These are phyloP conservation scores for Capsicum rhomboideum DNA, from an alignment of 257 asterid genomes.

Conservation along the genomic window DNA sequence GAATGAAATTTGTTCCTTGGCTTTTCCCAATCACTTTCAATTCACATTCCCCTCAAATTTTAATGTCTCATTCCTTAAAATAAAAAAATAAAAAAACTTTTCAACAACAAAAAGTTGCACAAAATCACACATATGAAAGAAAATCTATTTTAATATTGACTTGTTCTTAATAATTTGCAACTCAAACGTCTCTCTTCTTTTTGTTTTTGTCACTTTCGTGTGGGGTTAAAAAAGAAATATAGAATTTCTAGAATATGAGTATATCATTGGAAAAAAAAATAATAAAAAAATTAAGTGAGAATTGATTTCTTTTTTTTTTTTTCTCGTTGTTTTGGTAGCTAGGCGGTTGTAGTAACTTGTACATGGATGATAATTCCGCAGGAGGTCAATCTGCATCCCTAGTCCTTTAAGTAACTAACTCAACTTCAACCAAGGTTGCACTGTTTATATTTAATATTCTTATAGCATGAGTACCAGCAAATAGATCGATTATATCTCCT, in stretches of 20 bases:
- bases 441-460: too few species aligned
- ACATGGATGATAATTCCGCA: background rate
- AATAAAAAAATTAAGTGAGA: too few species aligned
- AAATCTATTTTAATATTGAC: background rate
- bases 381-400: background rate
- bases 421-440: background rate
- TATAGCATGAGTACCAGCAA: background rate
- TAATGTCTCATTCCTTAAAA: background rate
- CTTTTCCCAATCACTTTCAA: background rate
- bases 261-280: too few species aligned
- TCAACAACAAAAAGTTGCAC: background rate
- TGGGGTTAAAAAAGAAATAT: background rate
- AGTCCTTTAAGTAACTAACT: background rate
- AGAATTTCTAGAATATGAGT: too few species aligned
- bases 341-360: too few species aligned
- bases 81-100: background rate
- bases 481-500: too few species aligned
- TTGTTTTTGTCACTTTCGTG: too few species aligned
- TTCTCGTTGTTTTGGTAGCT: too few species aligned
- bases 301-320: too few species aligned
- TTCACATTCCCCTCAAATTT: background rate
- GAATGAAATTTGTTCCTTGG: background rate
- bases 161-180: background rate
- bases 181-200: too few species aligned
- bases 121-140: background rate